These are phyloP conservation scores for Rhynchosporium graminicola DNA, from an alignment of 2,329 filamentous ascomycete species.

Conservation along the genomic window DNA sequence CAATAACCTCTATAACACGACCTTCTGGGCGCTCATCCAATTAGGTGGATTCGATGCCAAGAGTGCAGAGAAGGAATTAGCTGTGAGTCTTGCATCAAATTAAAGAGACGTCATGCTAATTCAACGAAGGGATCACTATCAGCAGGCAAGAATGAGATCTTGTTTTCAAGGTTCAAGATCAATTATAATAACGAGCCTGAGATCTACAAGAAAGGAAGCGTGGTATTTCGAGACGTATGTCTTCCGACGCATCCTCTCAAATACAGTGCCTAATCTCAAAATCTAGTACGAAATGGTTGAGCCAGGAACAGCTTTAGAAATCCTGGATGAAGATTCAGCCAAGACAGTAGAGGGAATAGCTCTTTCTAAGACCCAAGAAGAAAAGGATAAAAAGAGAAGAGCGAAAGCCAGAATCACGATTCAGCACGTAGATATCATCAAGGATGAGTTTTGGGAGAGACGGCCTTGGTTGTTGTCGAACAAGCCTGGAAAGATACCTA, in stretches of 20 bases:
- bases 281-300: conserved; percentile 72
- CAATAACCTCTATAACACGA: conserved; percentile 98
- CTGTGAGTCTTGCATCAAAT: conserved; percentile 51
- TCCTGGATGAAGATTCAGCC: conserved; percentile 49
- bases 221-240: conserved; percentile 72
- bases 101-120: neutral
- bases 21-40: conserved; percentile 88
- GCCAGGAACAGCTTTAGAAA: conserved; percentile 44
- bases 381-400: conserved; percentile 79
- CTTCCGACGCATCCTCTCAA: neutral
- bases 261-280: conserved; percentile 9
- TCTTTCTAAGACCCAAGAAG: conserved; percentile 75
- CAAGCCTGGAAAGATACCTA: conserved; percentile 70
- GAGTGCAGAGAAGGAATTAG: conserved; percentile 78
- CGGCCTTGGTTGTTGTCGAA: conserved; percentile 82
- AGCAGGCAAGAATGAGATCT: conserved; percentile 91
- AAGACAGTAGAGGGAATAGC: conserved; percentile 52
- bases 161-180: conserved; percentile 84
- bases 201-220: conserved; percentile 90
- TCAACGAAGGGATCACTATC: conserved; percentile 71
- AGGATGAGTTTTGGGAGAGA: conserved; percentile 88
- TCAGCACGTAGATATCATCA: conserved; percentile 91
- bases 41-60: conserved; percentile 72
- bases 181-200: conserved; percentile 98
- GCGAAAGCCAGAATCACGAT: conserved; percentile 79